These are phyloP conservation scores for Ophiostoma tasmaniense DNA, from an alignment of 2,329 filamentous ascomycete genomes.

Conservation along the genomic window DNA sequence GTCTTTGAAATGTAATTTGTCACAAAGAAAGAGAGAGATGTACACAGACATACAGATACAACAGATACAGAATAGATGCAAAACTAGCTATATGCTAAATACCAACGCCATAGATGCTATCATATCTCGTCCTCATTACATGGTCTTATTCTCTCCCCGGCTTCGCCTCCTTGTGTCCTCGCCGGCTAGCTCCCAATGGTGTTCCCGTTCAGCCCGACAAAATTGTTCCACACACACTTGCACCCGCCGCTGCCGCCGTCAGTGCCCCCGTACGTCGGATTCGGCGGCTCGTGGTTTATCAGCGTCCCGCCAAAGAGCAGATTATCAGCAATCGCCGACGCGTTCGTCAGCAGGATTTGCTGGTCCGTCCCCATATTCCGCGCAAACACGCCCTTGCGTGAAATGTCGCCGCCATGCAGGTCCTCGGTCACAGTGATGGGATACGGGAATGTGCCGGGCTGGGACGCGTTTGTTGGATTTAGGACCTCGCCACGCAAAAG, in stretches of 20 bases:
- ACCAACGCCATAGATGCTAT: no score
- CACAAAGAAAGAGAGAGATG: background rate
- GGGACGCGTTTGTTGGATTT: conserved; percentile 26
- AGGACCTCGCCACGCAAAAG: conserved; percentile 28
- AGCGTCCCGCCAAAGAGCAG: conserved; percentile 42
- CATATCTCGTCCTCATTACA: background rate
- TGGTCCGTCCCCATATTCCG: conserved; percentile 39
- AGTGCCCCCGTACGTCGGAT: conserved; percentile 47
- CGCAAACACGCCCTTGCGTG: conserved; percentile 46
- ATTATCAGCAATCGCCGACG: conserved; percentile 40
- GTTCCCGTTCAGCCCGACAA: conserved; percentile 25
- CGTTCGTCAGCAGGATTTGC: conserved; percentile 36
- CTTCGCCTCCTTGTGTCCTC: background rate
- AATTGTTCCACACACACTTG: conserved; percentile 54
- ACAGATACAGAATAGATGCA: background rate
- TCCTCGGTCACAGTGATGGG: conserved; percentile 54
- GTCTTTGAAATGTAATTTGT: conserved; percentile 25
- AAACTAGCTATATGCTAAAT: no score
- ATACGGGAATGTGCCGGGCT: conserved; percentile 55
- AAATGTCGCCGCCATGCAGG: conserved; percentile 50
- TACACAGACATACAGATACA: background rate
- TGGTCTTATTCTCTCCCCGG: no score
- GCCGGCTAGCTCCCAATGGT: background rate
- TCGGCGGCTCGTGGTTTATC: conserved; percentile 42
- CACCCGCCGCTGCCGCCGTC: conserved; percentile 58